phyloP scores from a whole-genome alignment of 495 filamentous ascomycete species.

The Penicillium ucsense region DNA sequence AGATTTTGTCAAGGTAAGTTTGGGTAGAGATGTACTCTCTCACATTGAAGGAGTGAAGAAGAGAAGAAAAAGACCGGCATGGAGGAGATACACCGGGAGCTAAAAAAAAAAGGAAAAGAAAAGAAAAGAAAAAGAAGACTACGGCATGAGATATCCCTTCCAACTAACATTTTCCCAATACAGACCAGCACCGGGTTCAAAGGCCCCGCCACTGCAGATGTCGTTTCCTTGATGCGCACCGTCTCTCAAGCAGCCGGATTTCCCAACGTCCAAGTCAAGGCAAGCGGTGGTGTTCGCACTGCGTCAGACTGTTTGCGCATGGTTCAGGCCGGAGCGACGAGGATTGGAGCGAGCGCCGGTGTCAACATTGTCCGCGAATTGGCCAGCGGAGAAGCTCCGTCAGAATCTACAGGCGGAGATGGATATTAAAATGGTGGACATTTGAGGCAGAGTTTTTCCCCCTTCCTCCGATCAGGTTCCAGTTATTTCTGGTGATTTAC shows the following conservation, averaged over 20 bases:
- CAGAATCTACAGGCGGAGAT: conserved; percentile 6
- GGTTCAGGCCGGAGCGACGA: conserved; percentile 54
- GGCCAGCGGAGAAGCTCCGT: conserved; percentile 14
- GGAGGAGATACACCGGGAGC: too few relatives aligned
- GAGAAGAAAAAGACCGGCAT: too few relatives aligned
- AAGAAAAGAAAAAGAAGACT: too few relatives aligned
- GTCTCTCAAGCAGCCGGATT: conserved; percentile 27
- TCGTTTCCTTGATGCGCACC: conserved; percentile 50
- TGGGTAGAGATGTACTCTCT: too few relatives aligned
- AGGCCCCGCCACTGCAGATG: conserved; percentile 44
- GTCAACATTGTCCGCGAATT: conserved; percentile 47
- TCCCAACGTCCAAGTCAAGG: conserved; percentile 48
- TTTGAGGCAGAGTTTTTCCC: too few relatives aligned
- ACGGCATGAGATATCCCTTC: too few relatives aligned
- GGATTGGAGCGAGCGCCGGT: conserved; percentile 54
- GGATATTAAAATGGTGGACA: too few relatives aligned
- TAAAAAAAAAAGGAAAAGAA: too few relatives aligned
- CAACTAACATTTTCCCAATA: too few relatives aligned
- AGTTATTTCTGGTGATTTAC: too few relatives aligned
- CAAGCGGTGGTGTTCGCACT: conserved; percentile 52
- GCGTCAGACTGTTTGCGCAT: conserved; percentile 44
- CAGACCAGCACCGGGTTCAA: conserved; percentile 57
- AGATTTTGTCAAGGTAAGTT: conserved; percentile 46
- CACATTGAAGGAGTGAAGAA: too few relatives aligned
- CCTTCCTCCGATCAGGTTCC: too few relatives aligned